Base-by-base conservation (phyloP, 345 rosid genomes). In the Aegle marmelos region DNA sequence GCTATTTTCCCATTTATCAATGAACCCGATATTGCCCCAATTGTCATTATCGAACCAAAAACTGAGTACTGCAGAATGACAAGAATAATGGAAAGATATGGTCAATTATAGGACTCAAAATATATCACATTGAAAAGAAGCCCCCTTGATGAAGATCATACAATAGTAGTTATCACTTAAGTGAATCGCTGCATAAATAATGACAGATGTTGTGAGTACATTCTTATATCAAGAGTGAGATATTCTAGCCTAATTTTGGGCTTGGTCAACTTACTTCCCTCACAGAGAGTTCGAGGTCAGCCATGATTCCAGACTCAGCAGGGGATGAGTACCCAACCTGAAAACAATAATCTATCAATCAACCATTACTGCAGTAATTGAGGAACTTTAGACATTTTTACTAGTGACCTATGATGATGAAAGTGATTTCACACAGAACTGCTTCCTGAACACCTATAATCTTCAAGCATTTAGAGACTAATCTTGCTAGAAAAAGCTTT, bases 261-360 rank as follows among this genome's bases (percentile, higher is more conserved):
- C 16, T 16, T 61, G 4, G 27, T 27, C 53, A 13, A 14, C 58
- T 69, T 25, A 69, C 73, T 25, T 27, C 84, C 34, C 87, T 90
- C 17, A 88, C 73, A 27, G 97, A 88, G 45, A 94, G 91, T 69
- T 86, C 95, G 56, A 93, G 67, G 58, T 93, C 97, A 75, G 86
- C 82, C 77, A 82, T 81, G 76, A 93, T 94, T 67, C 88, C 89
- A 57, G 88, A 80, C 70, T 91, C 87, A n/a, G 92, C 93, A 1
- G 98, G 92, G 28, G 94, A 88, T 14, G 97, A 84, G 70, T 87
- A 93, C 45, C 91, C 89, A 78, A 82, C 39, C 93, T 91, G 85
- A 81, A 68, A 13, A 61, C 17, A 39, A 39, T 14, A 48, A 48
- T 3, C n/a, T 31, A 59, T 41, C 41, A 45, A 66, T 66, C 25